These are phyloP conservation scores for Hippophae tibetana DNA, from an alignment of 306 rosid genomes.

Conservation along the genomic window DNA sequence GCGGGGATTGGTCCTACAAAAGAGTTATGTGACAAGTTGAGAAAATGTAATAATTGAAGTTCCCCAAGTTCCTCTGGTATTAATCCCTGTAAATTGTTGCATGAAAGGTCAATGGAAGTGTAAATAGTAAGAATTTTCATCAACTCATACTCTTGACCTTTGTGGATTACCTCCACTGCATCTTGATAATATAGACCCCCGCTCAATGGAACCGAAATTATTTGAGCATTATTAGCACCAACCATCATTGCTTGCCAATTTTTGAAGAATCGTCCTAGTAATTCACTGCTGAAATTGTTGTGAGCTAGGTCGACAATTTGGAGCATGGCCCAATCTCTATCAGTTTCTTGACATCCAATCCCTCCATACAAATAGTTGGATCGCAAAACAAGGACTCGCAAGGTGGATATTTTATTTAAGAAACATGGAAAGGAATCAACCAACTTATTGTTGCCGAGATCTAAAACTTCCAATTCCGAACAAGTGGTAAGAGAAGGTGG, in stretches of 20 bases:
- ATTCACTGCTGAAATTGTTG: constrained; percentile 10
- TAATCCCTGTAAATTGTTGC: constrained; percentile 4
- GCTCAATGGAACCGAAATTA: not conserved
- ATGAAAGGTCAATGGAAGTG: constrained; percentile 2
- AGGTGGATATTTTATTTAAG: constrained; percentile 11
- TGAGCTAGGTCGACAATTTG: constrained; percentile 18
- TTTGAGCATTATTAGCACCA: not conserved
- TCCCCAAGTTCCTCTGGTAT: constrained; percentile 7
- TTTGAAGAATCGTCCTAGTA: not conserved
- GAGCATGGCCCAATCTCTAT: constrained; percentile 5
- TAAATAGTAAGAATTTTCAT: not conserved
- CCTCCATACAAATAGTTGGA: constrained; percentile 1
- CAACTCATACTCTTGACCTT: constrained; percentile 4
- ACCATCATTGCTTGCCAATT: constrained; percentile 12
- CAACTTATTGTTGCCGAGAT: constrained; percentile 22
- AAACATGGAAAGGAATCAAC: constrained; percentile 3
- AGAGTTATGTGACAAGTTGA: constrained; percentile 14
- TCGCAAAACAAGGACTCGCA: constrained; percentile 20
- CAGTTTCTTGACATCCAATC: not conserved
- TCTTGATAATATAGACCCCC: not conserved
- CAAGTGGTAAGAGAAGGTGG: constrained; percentile 26
- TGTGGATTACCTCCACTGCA: not conserved
- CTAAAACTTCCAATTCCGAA: constrained; percentile 4
- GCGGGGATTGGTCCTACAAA: constrained; percentile 24
- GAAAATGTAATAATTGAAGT: not conserved